Evolutionary conservation across 805 yeast species (phyloP).

Genomic region (Cyberlindnera nakhonratchasimensis): DNA sequence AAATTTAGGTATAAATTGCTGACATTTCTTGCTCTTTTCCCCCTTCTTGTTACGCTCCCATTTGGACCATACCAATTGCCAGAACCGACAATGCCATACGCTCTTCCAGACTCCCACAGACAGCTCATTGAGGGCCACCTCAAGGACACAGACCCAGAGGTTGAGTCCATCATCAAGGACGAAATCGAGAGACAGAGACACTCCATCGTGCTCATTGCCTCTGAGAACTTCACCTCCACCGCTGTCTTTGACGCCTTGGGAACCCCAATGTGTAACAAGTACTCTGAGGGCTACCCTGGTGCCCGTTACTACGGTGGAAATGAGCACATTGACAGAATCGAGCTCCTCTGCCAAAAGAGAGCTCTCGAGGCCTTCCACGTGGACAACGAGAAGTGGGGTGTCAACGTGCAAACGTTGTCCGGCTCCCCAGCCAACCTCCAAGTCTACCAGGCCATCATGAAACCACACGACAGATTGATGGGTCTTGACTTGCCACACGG

Average conservation of each 20-base stretch:
- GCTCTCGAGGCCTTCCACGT: constrained; percentile 82
- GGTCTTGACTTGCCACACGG: constrained; percentile 98
- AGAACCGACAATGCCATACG: constrained; percentile 52
- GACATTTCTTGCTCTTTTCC: neutral
- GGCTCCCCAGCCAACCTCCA: constrained; percentile 97
- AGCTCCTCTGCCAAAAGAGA: constrained; percentile 83
- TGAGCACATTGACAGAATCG: constrained; percentile 89
- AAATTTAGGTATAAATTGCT: neutral
- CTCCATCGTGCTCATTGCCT: constrained; percentile 89
- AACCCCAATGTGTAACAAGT: constrained; percentile 95
- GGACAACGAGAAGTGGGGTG: constrained; percentile 89
- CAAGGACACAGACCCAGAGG: constrained; percentile 77
- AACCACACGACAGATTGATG: constrained; percentile 91
- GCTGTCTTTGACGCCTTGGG: constrained; percentile 94
- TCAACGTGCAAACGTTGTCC: constrained; percentile 90
- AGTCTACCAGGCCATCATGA: constrained; percentile 84
- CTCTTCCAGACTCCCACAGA: constrained; percentile 64
- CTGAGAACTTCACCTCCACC: constrained; percentile 93
- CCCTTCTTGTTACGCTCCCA: neutral
- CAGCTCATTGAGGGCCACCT: constrained; percentile 56
- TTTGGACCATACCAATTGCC: too few relatives aligned
- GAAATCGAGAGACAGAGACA: constrained; percentile 87
- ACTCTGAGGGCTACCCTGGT: constrained; percentile 98
- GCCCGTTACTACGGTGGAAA: constrained; percentile 98
- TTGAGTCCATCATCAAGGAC: constrained; percentile 67